Base-by-base conservation (phyloP, 768 basidiomycete genomes). In the Rhizopogon vulgaris region DNA sequence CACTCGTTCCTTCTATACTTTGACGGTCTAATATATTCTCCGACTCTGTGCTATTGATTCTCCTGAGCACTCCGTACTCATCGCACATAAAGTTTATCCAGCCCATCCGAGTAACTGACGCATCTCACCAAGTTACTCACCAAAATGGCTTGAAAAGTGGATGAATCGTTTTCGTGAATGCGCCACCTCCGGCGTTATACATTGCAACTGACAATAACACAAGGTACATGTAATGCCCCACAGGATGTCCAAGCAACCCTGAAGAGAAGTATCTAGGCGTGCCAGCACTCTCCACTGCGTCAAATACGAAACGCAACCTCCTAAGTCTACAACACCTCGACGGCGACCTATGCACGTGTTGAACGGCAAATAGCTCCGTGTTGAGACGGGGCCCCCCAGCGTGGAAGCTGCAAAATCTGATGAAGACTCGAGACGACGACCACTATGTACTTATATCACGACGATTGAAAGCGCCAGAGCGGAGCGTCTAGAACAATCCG, bases 401-500 rank as follows among this genome's bases (percentile, higher is more conserved):
- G 48, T 42, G 52, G 52, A 58, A 55, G 58, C 54, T 54, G 48
- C 39, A 28, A 53, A 55, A 58, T 56, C 59, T 60, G 47, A 54
- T 53, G 54, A 61, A 56, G 56, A 67, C 49, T 52, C 32, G 49
- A 39, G 25, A 46, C 18, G 17, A 25, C 36, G 9, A 32, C 43
- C 36, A 43, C 36, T 41, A 34, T 22, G 40, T 51, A 48, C 43
- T 6, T 24, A 34, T 39, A 42, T 46, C 34, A 43, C 57, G 53
- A 52, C 58, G 49, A 53, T 66, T 61, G 55, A 58, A 49, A 59
- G 58, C 49, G 54, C 12, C 47, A 57, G 45, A 53, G 34, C 52
- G 47, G n/a, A 17, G 28, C 30, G 7, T 40, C 53, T 65, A 95
- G 78, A 94, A 96, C 49, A 96, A 76, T 40, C 94, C 94, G 53